A percentile compares a stretch with the other conserved stretches of the same genome.
Evolutionary conservation across 73 alveolate species (phyloP).

Genomic region (Tetrahymena borealis): DNA sequence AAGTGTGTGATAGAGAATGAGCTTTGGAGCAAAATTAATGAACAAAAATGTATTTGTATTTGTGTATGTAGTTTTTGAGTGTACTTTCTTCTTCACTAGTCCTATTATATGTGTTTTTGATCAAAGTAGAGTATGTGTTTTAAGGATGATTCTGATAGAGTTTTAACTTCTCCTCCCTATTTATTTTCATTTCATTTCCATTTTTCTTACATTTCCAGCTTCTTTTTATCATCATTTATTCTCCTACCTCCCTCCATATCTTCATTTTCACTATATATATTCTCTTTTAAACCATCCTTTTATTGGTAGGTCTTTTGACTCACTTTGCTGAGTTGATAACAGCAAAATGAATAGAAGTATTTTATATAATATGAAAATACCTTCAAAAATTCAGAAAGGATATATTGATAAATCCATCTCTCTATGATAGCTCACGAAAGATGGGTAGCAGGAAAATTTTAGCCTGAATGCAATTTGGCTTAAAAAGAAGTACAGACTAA

Average conservation of each 20-base stretch:
- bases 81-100: conserved; percentile 2
- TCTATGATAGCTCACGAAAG: background rate
- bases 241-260: background rate
- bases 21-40: background rate
- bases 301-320: background rate
- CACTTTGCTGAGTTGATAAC: background rate
- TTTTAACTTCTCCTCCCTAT: background rate
- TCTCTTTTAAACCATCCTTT: background rate
- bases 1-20: background rate
- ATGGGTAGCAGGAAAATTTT: too few relatives aligned
- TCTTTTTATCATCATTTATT: background rate
- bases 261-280: background rate
- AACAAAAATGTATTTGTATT: background rate
- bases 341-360: conserved; percentile 1
- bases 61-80: background rate
- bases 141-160: conserved; percentile 2
- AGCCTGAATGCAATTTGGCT: background rate
- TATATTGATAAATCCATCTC: background rate
- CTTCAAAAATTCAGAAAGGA: background rate
- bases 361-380: background rate
- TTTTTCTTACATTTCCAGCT: background rate
- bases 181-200: background rate
- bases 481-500: too few relatives aligned
- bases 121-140: background rate
- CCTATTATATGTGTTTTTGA: background rate